Evolutionary conservation across 257 asterid species (phyloP), one percentile per base, ranked within the genome.

Genomic region (Solanum commersonii): DNA sequence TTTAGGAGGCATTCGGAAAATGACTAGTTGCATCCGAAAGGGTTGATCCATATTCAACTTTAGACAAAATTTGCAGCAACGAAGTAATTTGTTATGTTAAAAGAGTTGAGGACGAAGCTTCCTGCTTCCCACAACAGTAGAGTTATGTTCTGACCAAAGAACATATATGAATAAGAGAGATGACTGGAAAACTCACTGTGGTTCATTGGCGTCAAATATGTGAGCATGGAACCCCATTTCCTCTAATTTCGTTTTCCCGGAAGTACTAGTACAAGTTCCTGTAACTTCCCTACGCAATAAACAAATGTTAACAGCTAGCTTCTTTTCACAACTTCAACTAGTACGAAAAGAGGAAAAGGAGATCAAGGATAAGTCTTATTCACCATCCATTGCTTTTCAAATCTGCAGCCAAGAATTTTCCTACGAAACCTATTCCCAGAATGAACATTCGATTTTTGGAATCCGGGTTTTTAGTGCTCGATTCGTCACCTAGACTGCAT

Each of bases 351-450:
- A 56, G 67, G 12, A 7, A 37, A 87, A 10, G 18, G n/a, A 44
- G 3, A 12, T 7, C 10, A n/a, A 42, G 8, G 0, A 5, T 40
- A 22, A 25, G 65, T 10, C 18, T 29, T 15, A 18, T 9, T 84
- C 89, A 96, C 99, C 98, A 96, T 91, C 95, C 96, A 85, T 91
- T 89, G 84, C 76, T 34, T 89, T 92, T 95, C 87, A 96, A 90
- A 89, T 95, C 94, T 59, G 95, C 91, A 78, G 96, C 98, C 33
- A 97, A 92, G 92, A 89, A 95, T 87, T 93, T 92, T n/a, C 97
- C 99, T 2, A 96, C 96, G 84, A 92, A 97, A 84, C 99, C 99
- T 96, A 94, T 93, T 25, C 99, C 99, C 37, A 97, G 92, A 87
- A 95, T 90, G 94, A 97, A 94, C 98, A 97, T 94, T 46, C 90